Evolutionary conservation across 1,284 basidiomycete species (phyloP).

Genomic region (Stygiomarasmius scandens): DNA sequence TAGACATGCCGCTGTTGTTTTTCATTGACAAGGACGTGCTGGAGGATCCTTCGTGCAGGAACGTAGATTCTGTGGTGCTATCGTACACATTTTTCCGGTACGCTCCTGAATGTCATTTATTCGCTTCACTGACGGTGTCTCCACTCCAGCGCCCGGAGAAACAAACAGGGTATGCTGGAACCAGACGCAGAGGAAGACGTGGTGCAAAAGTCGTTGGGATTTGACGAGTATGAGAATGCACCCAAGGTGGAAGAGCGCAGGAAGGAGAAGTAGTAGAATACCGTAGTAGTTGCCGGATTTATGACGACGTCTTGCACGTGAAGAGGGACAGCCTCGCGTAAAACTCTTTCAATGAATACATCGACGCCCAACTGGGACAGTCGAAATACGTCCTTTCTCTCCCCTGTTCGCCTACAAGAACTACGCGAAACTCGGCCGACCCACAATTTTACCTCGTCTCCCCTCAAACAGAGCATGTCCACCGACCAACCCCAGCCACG

Average conservation of each 20-base stretch:
- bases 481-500: not conserved
- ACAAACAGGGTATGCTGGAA: constrained; percentile 79
- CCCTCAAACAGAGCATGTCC: not conserved
- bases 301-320: not conserved
- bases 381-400: not conserved
- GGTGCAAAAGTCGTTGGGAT: constrained; percentile 79
- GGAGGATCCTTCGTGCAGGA: constrained; percentile 86
- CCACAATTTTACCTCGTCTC: not conserved
- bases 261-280: not conserved
- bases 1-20: constrained; percentile 97
- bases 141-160: constrained; percentile 72
- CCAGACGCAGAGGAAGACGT: constrained; percentile 83
- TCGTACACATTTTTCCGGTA: constrained; percentile 98
- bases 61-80: constrained; percentile 89
- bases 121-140: constrained; percentile 8
- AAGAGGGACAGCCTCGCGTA: not conserved
- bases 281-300: not conserved
- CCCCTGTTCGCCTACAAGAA: not conserved
- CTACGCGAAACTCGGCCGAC: not conserved
- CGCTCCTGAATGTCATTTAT: constrained; percentile 21
- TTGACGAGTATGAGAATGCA: constrained; percentile 61
- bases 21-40: constrained; percentile 98
- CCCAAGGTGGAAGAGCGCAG: constrained; percentile 36
- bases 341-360: not conserved
- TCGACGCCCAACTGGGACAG: not conserved